Conservation (phyloP, 176 grass and related monocot species). For the Typha latifolia region DNA sequence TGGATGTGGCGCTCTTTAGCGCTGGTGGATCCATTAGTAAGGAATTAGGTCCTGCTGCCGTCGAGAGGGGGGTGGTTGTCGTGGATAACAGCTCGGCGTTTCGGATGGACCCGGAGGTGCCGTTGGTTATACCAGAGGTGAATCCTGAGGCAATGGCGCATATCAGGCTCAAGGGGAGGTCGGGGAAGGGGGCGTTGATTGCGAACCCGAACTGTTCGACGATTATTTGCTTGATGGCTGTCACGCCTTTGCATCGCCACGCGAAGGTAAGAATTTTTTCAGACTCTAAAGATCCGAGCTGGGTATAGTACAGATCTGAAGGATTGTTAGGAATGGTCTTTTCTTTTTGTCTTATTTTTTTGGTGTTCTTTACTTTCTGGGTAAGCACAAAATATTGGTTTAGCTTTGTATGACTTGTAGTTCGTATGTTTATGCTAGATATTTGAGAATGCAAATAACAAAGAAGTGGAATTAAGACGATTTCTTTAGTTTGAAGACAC, state of each 20-base stretch:
- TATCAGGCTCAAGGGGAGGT: slow-evolving; percentile 41
- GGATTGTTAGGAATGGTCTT: neutral
- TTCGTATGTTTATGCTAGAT: too few relatives aligned
- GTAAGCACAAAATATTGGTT: too few relatives aligned
- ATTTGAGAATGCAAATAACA: too few relatives aligned
- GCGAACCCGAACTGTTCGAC: slow-evolving; percentile 96
- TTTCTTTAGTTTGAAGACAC: too few relatives aligned
- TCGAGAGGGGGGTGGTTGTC: slow-evolving; percentile 62
- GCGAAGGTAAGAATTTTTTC: slow-evolving; percentile 47
- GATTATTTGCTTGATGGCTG: slow-evolving; percentile 95
- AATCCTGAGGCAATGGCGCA: slow-evolving; percentile 81
- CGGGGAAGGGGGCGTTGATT: slow-evolving; percentile 72
- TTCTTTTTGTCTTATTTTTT: neutral
- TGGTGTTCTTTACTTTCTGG: too few relatives aligned
- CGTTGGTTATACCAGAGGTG: slow-evolving; percentile 89
- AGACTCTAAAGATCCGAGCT: neutral
- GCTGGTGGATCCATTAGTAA: slow-evolving; percentile 66
- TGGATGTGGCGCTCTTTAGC: slow-evolving; percentile 89
- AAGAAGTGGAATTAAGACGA: too few relatives aligned
- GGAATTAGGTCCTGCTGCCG: slow-evolving; percentile 48
- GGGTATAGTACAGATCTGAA: neutral
- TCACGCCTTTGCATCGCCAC: slow-evolving; percentile 78
- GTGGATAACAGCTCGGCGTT: slow-evolving; percentile 95
- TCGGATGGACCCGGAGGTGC: slow-evolving; percentile 78
- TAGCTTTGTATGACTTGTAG: too few relatives aligned